These are phyloP conservation scores for Barbarea vulgaris DNA, from an alignment of 345 rosid genomes.

Conservation along the genomic window DNA sequence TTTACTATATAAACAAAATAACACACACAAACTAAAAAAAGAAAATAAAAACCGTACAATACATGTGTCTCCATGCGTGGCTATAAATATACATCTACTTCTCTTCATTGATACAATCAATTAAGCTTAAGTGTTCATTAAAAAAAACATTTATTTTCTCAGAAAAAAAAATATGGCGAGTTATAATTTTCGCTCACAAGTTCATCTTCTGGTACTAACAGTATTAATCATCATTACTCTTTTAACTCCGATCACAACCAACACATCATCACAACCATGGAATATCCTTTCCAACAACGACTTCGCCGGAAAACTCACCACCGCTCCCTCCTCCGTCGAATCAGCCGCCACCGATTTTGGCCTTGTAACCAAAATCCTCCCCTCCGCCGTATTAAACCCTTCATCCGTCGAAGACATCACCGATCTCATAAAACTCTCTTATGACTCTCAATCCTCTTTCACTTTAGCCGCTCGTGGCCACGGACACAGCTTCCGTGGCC, in stretches of 20 bases:
- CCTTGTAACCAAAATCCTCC: conserved; percentile 50
- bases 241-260: conserved; percentile 33
- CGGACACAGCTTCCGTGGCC: conserved; percentile 76
- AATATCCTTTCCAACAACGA: conserved; percentile 29
- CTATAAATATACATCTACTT: conserved; percentile 26
- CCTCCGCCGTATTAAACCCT: conserved; percentile 73
- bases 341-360: conserved; percentile 70
- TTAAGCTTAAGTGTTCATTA: neutral
- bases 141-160: neutral
- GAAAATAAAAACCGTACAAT: neutral
- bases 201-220: conserved; percentile 13
- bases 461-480: conserved; percentile 76
- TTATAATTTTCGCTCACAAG: conserved; percentile 15
- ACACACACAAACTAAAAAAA: neutral
- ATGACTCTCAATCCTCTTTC: conserved; percentile 35
- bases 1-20: neutral
- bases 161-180: conserved; percentile 27
- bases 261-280: conserved; percentile 38
- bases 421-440: conserved; percentile 49
- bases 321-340: conserved; percentile 32
- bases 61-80: conserved; percentile 16
- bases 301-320: conserved; percentile 39
- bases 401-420: conserved; percentile 57
- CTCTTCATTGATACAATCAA: conserved; percentile 3
- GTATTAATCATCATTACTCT: conserved; percentile 26